These are phyloP conservation scores for Pyrus communis DNA, from an alignment of 306 rosid species.

Conservation along the genomic window DNA sequence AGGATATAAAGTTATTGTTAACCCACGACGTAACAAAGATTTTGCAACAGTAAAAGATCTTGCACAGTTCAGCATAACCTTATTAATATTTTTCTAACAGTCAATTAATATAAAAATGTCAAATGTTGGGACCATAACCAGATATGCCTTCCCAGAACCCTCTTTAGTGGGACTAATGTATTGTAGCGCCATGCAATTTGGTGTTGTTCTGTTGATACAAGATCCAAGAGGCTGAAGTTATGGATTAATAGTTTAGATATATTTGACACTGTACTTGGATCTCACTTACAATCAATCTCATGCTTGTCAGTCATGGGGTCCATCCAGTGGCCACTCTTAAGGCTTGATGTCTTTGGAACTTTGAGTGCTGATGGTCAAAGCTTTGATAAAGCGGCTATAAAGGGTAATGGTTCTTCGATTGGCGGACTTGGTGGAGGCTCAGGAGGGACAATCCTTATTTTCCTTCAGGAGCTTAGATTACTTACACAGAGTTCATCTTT, in stretches of 20 bases:
- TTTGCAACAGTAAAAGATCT: not conserved
- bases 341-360: slow-evolving; percentile 70
- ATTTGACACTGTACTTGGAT: slow-evolving; percentile 3
- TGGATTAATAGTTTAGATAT: not conserved
- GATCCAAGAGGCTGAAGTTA: not conserved
- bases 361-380: slow-evolving; percentile 91
- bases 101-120: not conserved
- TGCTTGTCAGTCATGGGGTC: slow-evolving; percentile 80
- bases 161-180: not conserved
- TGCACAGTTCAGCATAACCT: not conserved
- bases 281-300: slow-evolving; percentile 10
- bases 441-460: slow-evolving; percentile 94
- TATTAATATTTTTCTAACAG: not conserved
- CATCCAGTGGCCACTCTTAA: slow-evolving; percentile 84
- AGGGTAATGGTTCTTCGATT: slow-evolving; percentile 48
- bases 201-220: not conserved
- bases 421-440: slow-evolving; percentile 98
- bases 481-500: slow-evolving; percentile 67
- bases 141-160: not conserved
- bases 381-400: slow-evolving; percentile 43
- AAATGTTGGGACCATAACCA: not conserved
- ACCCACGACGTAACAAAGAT: too few relatives aligned
- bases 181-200: not conserved
- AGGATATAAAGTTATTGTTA: not conserved
- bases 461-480: slow-evolving; percentile 76